A percentile compares a stretch with the other conserved stretches of the same genome.
Evolutionary conservation across 768 basidiomycete genomes (phyloP).

Genomic region (Mycena amicta): DNA sequence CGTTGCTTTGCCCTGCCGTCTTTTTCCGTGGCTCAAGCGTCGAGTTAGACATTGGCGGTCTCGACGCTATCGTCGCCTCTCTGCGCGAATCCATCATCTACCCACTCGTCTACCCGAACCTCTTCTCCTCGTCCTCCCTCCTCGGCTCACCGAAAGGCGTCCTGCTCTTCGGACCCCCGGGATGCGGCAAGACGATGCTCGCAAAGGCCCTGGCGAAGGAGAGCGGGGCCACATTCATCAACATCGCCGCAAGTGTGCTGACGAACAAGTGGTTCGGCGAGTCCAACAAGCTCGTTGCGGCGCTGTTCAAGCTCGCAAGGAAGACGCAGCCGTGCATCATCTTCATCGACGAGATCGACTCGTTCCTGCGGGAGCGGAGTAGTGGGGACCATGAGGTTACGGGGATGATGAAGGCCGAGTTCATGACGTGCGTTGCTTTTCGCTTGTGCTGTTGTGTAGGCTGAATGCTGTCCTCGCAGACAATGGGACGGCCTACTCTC

Average conservation of each 20-base stretch:
- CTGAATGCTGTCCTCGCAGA: conserved; percentile 40
- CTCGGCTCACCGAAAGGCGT: conserved; percentile 95
- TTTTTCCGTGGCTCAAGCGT: not conserved
- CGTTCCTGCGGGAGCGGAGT: conserved; percentile 86
- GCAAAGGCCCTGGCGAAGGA: conserved; percentile 98
- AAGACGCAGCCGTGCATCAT: conserved; percentile 96
- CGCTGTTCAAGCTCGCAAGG: conserved; percentile 88
- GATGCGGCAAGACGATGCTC: conserved; percentile 99
- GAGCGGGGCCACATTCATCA: conserved; percentile 95
- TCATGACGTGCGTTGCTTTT: conserved; percentile 6
- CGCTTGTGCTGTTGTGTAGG: not conserved
- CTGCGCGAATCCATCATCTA: conserved; percentile 96
- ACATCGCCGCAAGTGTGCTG: conserved; percentile 73
- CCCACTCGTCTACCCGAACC: conserved; percentile 86
- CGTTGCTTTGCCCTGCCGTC: not conserved
- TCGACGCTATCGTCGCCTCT: conserved; percentile 86
- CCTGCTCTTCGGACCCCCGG: conserved; percentile 93
- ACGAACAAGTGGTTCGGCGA: conserved; percentile 88
- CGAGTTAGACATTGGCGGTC: conserved; percentile 84
- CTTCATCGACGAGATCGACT: conserved; percentile 99
- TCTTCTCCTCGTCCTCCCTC: conserved; percentile 83
- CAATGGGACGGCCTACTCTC: conserved; percentile 95
- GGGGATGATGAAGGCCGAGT: conserved; percentile 90
- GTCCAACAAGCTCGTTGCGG: conserved; percentile 93
- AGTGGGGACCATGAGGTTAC: conserved; percentile 95